phyloP scores from a whole-genome alignment of 441 rosid genomes.

The Croton laevigatus region DNA sequence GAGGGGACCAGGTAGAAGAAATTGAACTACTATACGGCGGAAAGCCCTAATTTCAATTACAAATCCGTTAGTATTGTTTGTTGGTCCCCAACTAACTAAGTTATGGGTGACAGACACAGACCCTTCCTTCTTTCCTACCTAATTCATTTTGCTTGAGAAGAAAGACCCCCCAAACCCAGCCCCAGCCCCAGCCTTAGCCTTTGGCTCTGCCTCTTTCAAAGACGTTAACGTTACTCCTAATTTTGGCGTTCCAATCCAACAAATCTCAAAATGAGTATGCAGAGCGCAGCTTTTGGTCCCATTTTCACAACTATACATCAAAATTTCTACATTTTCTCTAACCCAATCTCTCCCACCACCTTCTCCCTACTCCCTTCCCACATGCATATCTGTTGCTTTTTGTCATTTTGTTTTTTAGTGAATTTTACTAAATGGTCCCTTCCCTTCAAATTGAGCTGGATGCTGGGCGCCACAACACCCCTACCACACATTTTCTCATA shows the following conservation, averaged over 20 bases:
- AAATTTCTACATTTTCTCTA: not conserved
- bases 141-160: not conserved
- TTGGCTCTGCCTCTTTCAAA: not conserved
- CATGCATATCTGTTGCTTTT: not conserved
- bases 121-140: not conserved
- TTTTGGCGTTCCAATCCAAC: not conserved
- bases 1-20: not conserved
- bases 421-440: not conserved
- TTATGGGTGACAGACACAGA: not conserved
- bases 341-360: no score
- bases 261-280: not conserved
- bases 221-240: constrained; percentile 23
- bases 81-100: not conserved
- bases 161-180: not conserved
- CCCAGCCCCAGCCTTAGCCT: no score
- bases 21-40: not conserved
- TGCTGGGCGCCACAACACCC: not conserved
- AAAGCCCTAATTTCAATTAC: not conserved
- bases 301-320: not conserved
- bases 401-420: not conserved
- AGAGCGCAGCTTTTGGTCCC: no score
- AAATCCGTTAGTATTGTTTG: not conserved
- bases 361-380: not conserved
- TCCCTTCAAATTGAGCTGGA: not conserved
- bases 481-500: constrained; percentile 2